A percentile compares a stretch with the other conserved stretches of the same genome.
Conservation (phyloP, 106 monocot genomes). For the Dioscorea alata region DNA sequence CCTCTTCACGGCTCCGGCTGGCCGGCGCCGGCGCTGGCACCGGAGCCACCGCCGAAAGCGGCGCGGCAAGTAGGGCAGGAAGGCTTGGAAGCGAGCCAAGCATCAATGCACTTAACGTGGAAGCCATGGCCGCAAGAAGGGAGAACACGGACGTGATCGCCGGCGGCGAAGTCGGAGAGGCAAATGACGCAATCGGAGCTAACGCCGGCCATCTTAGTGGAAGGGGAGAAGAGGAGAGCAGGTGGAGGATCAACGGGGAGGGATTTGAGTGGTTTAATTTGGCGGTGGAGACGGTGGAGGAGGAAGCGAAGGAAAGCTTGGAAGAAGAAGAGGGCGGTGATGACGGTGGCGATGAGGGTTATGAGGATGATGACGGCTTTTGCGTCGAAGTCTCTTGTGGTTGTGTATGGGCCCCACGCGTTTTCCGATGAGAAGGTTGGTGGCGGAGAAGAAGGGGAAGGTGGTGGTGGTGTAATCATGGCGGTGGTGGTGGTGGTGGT, state of each 20-base stretch:
- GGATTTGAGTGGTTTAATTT: background rate
- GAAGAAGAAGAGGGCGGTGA: conserved; percentile 7
- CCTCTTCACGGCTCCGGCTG: no score
- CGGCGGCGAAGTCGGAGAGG: conserved; percentile 12
- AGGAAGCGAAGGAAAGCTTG: conserved; percentile 1
- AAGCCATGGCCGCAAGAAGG: conserved; percentile 16
- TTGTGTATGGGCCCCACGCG: conserved; percentile 22
- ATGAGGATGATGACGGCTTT: conserved; percentile 17
- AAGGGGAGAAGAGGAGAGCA: conserved; percentile 1
- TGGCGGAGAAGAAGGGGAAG: background rate
- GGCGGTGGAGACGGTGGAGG: conserved; percentile 1
- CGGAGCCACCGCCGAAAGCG: background rate
- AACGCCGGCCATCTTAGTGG: background rate
- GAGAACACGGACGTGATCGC: conserved; percentile 10
- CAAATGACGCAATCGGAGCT: conserved; percentile 14
- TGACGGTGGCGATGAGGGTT: conserved; percentile 1
- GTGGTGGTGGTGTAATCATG: background rate
- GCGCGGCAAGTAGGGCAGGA: conserved; percentile 17
- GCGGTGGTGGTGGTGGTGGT: no score
- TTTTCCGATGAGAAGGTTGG: background rate
- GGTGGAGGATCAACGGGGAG: background rate
- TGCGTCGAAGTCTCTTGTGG: conserved; percentile 14
- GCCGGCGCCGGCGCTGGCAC: background rate
- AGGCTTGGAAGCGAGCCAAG: conserved; percentile 3
- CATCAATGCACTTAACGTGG: conserved; percentile 10